Evolutionary conservation across 2,329 filamentous ascomycete species (phyloP).

Genomic region (Dendrostoma leiphaemia): DNA sequence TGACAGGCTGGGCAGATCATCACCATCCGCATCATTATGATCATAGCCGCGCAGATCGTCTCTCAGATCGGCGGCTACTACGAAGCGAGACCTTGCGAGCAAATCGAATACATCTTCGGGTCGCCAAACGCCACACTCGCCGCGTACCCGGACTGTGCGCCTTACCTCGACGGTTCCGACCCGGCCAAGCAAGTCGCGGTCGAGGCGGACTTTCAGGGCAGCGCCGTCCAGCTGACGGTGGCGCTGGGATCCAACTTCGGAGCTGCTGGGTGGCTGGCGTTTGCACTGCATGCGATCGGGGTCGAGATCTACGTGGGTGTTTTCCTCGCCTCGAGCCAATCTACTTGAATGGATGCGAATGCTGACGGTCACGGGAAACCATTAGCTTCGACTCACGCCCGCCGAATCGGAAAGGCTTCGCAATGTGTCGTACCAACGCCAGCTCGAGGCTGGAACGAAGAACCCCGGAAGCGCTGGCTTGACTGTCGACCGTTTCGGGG

Average conservation of each 20-base stretch:
- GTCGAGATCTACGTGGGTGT: conserved; percentile 45
- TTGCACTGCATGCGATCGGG: conserved; percentile 47
- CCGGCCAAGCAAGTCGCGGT: conserved; percentile 27
- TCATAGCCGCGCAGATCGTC: conserved; percentile 40
- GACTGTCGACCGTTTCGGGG: conserved; percentile 41
- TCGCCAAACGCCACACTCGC: conserved; percentile 28
- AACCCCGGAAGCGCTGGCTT: conserved; percentile 48
- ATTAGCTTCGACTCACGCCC: conserved; percentile 51
- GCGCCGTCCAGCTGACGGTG: conserved; percentile 33
- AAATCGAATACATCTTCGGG: conserved; percentile 41
- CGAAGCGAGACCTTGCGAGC: conserved; percentile 39
- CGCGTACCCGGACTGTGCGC: conserved; percentile 43
- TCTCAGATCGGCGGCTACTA: conserved; percentile 27
- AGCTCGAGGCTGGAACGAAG: conserved; percentile 51
- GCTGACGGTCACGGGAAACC: background rate
- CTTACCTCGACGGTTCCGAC: conserved; percentile 32
- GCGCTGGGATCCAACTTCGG: conserved; percentile 49
- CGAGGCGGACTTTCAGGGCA: conserved; percentile 32
- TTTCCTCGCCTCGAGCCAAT: background rate
- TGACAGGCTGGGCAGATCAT: conserved; percentile 48
- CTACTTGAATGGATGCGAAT: background rate
- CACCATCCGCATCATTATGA: conserved; percentile 47
- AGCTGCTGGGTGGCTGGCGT: conserved; percentile 50
- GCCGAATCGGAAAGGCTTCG: conserved; percentile 51
- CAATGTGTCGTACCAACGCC: conserved; percentile 52